A percentile compares a stretch with the other conserved stretches of the same genome.
Conservation (phyloP, 257 asterid species). For the Coffea eugenioides region DNA sequence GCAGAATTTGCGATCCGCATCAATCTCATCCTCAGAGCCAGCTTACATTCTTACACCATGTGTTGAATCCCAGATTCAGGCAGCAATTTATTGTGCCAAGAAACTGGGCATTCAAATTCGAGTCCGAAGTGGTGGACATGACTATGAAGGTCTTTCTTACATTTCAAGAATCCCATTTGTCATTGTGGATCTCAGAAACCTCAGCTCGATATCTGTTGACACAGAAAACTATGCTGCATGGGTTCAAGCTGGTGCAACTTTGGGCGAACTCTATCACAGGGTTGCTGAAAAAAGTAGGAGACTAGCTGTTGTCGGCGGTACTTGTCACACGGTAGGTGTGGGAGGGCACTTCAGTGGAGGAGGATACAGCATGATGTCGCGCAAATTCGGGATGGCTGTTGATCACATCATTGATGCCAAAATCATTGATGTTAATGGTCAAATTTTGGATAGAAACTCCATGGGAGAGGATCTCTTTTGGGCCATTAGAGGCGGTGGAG, state of each 20-base stretch:
- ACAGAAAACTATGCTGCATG: neutral
- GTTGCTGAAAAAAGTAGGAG: neutral
- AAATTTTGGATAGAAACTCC: slow-evolving; percentile 1
- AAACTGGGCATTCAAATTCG: neutral
- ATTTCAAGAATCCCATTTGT: neutral
- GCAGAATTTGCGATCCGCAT: slow-evolving; percentile 1
- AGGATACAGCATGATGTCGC: neutral
- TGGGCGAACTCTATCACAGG: neutral
- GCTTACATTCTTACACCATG: neutral
- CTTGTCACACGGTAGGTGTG: neutral
- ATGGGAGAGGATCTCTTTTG: slow-evolving; percentile 8
- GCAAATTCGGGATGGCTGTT: neutral
- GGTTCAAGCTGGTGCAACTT: neutral
- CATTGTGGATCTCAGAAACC: neutral
- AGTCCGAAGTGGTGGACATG: slow-evolving; percentile 2
- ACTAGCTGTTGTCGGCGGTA: neutral
- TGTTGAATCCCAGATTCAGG: neutral
- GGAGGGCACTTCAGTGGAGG: slow-evolving; percentile 5
- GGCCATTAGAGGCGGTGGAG: slow-evolving; percentile 9
- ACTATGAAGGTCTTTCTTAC: neutral
- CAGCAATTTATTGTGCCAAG: neutral
- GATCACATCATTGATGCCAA: neutral
- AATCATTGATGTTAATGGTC: neutral
- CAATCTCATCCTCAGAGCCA: neutral
- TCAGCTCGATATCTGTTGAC: neutral